Percentiles rank a stretch among this genome's conserved stretches.
phyloP scores from a whole-genome alignment of 495 filamentous ascomycete genomes.

The Monascus purpureus region DNA sequence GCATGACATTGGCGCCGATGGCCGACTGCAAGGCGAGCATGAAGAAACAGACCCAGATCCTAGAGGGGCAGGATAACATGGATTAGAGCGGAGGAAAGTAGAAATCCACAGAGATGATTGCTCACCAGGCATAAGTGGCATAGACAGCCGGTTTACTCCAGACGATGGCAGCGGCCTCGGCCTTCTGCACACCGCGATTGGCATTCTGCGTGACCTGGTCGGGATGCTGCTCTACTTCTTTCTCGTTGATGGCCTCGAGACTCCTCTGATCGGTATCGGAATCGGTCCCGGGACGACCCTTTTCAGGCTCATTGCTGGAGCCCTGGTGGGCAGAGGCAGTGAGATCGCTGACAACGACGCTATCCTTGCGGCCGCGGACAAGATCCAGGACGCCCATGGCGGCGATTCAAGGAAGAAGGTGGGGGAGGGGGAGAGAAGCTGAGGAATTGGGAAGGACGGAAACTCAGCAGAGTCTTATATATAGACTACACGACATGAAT shows the following conservation, averaged over 20 bases:
- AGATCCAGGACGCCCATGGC: slow-evolving; percentile 12
- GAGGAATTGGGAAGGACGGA: too few species aligned
- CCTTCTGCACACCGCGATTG: slow-evolving; percentile 24
- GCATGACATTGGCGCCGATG: slow-evolving; percentile 15
- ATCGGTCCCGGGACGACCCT: too few species aligned
- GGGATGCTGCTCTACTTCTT: slow-evolving; percentile 10
- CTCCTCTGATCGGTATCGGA: too few species aligned
- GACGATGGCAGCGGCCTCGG: slow-evolving; percentile 28
- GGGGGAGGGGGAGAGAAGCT: too few species aligned
- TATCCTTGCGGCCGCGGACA: slow-evolving; percentile 7
- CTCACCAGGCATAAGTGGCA: slow-evolving; percentile 26
- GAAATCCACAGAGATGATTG: background rate
- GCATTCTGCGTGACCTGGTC: slow-evolving; percentile 14
- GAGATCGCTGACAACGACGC: slow-evolving; percentile 3
- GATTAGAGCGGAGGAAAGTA: too few species aligned
- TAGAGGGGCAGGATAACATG: too few species aligned
- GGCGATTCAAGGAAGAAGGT: background rate
- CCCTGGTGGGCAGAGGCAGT: too few species aligned
- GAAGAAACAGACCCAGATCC: slow-evolving; percentile 21
- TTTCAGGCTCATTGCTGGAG: too few species aligned
- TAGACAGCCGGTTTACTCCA: slow-evolving; percentile 22
- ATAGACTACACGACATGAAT: too few species aligned
- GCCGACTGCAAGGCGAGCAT: slow-evolving; percentile 25
- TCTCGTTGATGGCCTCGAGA: slow-evolving; percentile 6
- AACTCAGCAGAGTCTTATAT: too few species aligned